Base-by-base conservation (phyloP, 495 filamentous ascomycete genomes). In the Penicillium parvum region DNA sequence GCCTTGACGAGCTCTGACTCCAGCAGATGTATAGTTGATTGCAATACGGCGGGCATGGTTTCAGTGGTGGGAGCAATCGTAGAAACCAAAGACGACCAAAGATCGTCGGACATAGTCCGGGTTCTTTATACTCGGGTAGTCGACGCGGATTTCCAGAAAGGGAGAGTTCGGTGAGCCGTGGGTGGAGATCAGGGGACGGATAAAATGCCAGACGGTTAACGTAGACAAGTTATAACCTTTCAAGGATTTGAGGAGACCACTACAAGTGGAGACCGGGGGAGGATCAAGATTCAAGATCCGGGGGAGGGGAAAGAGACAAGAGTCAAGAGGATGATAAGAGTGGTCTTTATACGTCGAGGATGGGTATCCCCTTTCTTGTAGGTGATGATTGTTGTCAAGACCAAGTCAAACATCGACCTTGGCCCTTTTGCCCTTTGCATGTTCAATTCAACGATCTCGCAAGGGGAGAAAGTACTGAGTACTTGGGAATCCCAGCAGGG, bases 1-100 rank as follows among this genome's bases (percentile, higher is more conserved):
- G 68, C 69, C 37, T 67, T 73, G 40, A 62, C 58, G 32, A 73
- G 56, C 52, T 73, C 69, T 3, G 62, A 61, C 44, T 71, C 68
- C 10, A 73, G 50, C 0, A 73, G 61, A 42, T 69, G 53, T 12
- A 71, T 71, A 8, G 69, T 73, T 1, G 68, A 63, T 51, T 70
- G 61, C n/a, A 70, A 60, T 22, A 68, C 58, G 22, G 59, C 62
- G 1, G 68, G 58, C 68, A 72, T 72, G 45, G 58, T 49, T 57
- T 61, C 60, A 45, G 43, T 49, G 23, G 47, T 41, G 30, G 63
- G 58, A 40, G 67, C 52, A 53, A 68, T 66, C 28, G 60, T 49
- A 47, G 59, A 60, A 38, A 59, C 55, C 45, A 65, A 40, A 23
- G 58, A 53, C 25, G 57, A 49, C 65, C 67, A 71, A 26, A 71